These are phyloP conservation scores for Mycosphaerella arachidis DNA, from an alignment of 2,329 filamentous ascomycete species.

Conservation along the genomic window DNA sequence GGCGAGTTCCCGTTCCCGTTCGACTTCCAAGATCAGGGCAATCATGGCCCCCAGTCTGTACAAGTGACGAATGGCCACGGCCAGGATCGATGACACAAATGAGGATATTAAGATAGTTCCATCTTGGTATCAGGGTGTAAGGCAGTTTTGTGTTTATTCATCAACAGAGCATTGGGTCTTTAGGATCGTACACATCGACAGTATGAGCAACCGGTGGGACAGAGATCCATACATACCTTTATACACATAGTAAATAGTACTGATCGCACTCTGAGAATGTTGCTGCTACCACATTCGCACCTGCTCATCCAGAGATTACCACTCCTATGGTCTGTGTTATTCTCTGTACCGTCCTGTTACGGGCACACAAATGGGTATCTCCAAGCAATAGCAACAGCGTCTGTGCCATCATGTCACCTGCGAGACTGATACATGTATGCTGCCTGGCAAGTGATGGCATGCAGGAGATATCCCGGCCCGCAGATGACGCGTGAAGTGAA, in stretches of 20 bases:
- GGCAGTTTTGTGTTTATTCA: not conserved
- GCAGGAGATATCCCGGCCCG: not conserved
- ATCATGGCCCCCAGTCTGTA: not conserved
- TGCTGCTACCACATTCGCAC: not conserved
- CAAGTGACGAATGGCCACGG: not conserved
- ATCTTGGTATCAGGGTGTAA: not conserved
- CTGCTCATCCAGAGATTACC: not conserved
- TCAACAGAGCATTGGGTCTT: not conserved
- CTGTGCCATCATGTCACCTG: no score
- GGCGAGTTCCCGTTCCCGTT: slow-evolving; percentile 41
- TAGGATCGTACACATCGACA: not conserved
- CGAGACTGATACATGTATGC: not conserved
- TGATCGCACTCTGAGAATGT: not conserved
- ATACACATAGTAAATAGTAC: not conserved
- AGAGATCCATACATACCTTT: not conserved
- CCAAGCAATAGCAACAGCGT: no score
- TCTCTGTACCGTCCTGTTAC: no score
- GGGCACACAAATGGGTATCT: no score
- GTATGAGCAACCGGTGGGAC: not conserved
- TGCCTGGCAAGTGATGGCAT: not conserved
- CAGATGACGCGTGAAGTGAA: not conserved
- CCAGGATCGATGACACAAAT: not conserved
- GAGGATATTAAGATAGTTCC: not conserved
- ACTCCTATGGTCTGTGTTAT: no score
- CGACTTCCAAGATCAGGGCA: slow-evolving; percentile 15